Conservation (phyloP, 768 basidiomycete genomes). For the Ramaria rubella region DNA sequence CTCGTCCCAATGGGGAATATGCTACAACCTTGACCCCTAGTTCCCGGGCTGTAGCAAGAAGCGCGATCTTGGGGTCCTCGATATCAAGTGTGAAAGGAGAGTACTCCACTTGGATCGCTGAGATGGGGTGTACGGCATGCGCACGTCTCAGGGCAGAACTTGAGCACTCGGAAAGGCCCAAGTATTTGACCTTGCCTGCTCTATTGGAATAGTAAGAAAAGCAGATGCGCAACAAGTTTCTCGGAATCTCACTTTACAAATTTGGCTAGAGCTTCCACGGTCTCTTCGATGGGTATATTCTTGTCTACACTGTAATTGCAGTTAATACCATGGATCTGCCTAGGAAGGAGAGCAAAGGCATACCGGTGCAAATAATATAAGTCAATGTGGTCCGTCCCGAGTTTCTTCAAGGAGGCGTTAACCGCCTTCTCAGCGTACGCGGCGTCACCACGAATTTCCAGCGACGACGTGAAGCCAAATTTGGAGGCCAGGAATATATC, state of each 20-base stretch:
- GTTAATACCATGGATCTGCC: background rate
- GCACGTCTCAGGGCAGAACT: conserved; percentile 43
- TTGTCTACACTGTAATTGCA: background rate
- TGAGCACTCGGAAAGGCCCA: conserved; percentile 50
- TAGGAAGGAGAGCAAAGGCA: background rate
- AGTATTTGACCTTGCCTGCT: conserved; percentile 40
- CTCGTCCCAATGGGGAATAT: conserved; percentile 48
- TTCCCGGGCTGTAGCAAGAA: conserved; percentile 41
- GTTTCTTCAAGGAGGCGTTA: conserved; percentile 28
- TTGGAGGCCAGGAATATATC: conserved; percentile 62
- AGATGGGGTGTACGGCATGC: conserved; percentile 42
- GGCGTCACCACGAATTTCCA: conserved; percentile 31
- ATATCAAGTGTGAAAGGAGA: conserved; percentile 44
- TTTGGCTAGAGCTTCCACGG: conserved; percentile 22
- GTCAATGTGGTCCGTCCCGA: conserved; percentile 39
- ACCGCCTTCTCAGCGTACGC: conserved; percentile 35
- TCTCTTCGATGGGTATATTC: conserved; percentile 6
- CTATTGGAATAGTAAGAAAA: conserved; percentile 15
- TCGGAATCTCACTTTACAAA: conserved; percentile 25
- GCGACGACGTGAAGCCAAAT: conserved; percentile 27
- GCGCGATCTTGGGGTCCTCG: conserved; percentile 35
- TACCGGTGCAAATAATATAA: conserved; percentile 40
- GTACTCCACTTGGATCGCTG: conserved; percentile 46
- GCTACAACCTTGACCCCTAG: conserved; percentile 44
- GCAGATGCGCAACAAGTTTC: background rate